Evolutionary conservation across 1,284 basidiomycete genomes (phyloP).

Genomic region (Cystobasidium pallidum): DNA sequence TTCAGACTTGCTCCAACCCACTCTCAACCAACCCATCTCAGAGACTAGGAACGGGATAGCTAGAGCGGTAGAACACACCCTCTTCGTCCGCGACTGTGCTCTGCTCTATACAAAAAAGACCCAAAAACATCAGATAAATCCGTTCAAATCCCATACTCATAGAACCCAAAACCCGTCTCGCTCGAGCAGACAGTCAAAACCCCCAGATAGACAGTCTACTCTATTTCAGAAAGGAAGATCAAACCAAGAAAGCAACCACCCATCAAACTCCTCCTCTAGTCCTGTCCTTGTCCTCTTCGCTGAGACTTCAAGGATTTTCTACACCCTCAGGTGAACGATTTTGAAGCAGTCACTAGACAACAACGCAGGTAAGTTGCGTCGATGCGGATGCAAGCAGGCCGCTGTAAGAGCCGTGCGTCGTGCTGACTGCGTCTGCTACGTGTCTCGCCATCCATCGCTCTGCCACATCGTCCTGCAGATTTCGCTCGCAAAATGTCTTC

Average conservation of each 20-base stretch:
- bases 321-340: not conserved
- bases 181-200: not conserved
- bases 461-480: slow-evolving; percentile 10
- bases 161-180: not conserved
- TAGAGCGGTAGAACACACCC: not conserved
- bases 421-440: not conserved
- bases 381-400: no score
- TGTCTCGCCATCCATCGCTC: not conserved
- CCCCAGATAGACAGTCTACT: not conserved
- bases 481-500: slow-evolving; percentile 34
- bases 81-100: slow-evolving; percentile 13
- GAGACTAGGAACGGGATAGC: slow-evolving; percentile 5
- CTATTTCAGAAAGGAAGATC: not conserved
- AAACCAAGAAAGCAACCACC: not conserved
- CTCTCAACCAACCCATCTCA: not conserved
- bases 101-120: slow-evolving; percentile 19
- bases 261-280: not conserved
- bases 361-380: slow-evolving; percentile 1
- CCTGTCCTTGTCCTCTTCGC: slow-evolving; percentile 18
- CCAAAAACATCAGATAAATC: slow-evolving; percentile 15
- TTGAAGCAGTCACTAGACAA: slow-evolving; percentile 13
- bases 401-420: not conserved
- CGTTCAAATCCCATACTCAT: slow-evolving; percentile 2
- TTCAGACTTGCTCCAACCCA: slow-evolving; percentile 1
- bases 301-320: slow-evolving; percentile 11